These are phyloP conservation scores for Wickerhamomyces ciferrii DNA, from an alignment of 805 yeast species.

Conservation along the genomic window DNA sequence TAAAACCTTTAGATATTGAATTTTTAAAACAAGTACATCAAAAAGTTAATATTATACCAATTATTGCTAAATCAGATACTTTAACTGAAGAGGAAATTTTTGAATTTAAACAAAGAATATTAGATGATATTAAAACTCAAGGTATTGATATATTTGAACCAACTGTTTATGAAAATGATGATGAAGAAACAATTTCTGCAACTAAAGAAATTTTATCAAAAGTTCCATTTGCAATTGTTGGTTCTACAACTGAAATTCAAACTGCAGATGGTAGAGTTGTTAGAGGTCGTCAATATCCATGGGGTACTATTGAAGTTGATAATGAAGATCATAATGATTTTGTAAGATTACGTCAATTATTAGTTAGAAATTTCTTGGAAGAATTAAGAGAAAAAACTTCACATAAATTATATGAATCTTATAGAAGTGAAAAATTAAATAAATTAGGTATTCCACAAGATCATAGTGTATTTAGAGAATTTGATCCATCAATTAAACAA, in stretches of 20 bases:
- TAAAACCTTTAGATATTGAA: conserved; percentile 82
- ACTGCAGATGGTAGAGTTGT: conserved; percentile 70
- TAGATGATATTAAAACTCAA: conserved; percentile 71
- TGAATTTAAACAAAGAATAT: conserved; percentile 70
- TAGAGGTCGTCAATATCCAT: conserved; percentile 91
- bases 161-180: conserved; percentile 72
- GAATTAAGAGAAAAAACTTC: conserved; percentile 87
- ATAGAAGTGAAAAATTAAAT: conserved; percentile 77
- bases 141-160: conserved; percentile 77
- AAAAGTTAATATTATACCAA: conserved; percentile 90
- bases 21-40: conserved; percentile 85
- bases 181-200: conserved; percentile 70
- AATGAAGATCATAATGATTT: conserved; percentile 93
- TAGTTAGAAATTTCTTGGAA: conserved; percentile 87
- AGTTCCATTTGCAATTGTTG: conserved; percentile 92
- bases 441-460: conserved; percentile 91
- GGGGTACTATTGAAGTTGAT: conserved; percentile 96
- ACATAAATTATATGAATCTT: conserved; percentile 74
- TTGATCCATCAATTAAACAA: conserved; percentile 87
- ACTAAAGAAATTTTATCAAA: conserved; percentile 61
- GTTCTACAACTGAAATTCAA: conserved; percentile 72
- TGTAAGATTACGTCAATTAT: conserved; percentile 78
- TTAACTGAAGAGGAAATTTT: conserved; percentile 80
- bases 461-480: conserved; percentile 86
- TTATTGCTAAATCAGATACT: conserved; percentile 93